Evolutionary conservation across 2,329 filamentous ascomycete genomes (phyloP).

Genomic region (Neonectria punicea): DNA sequence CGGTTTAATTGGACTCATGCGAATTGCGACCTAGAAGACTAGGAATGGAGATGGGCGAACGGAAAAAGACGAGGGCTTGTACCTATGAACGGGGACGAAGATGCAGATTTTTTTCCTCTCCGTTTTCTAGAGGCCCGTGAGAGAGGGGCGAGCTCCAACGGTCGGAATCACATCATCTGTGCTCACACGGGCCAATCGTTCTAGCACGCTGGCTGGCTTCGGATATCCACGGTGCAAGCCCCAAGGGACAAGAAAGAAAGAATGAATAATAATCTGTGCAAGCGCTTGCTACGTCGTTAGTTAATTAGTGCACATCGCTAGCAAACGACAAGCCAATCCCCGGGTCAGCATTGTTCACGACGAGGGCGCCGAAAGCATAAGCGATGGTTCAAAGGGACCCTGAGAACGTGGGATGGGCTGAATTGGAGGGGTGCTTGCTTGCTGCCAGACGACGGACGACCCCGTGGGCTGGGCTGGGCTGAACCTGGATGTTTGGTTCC

Average conservation of each 20-base stretch:
- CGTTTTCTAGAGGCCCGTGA: neutral
- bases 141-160: slow-evolving; percentile 3
- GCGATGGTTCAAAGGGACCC: neutral
- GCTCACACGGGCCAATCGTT: slow-evolving; percentile 43
- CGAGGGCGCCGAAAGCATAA: neutral
- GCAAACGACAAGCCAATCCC: slow-evolving; percentile 13
- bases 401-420: slow-evolving; percentile 4
- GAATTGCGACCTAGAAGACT: slow-evolving; percentile 2
- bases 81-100: neutral
- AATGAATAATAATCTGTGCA: no score
- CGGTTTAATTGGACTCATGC: slow-evolving; percentile 14
- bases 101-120: neutral
- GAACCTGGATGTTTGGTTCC: neutral
- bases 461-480: slow-evolving; percentile 10
- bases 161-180: slow-evolving; percentile 38
- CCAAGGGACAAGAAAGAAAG: neutral
- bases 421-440: neutral
- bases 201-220: slow-evolving; percentile 33
- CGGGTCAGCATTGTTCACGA: slow-evolving; percentile 1
- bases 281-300: no score
- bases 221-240: slow-evolving; percentile 23
- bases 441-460: neutral
- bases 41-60: slow-evolving; percentile 1
- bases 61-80: neutral
- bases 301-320: neutral